These are phyloP conservation scores for Fraxinus anomala DNA, from an alignment of 257 asterid species.

Conservation along the genomic window DNA sequence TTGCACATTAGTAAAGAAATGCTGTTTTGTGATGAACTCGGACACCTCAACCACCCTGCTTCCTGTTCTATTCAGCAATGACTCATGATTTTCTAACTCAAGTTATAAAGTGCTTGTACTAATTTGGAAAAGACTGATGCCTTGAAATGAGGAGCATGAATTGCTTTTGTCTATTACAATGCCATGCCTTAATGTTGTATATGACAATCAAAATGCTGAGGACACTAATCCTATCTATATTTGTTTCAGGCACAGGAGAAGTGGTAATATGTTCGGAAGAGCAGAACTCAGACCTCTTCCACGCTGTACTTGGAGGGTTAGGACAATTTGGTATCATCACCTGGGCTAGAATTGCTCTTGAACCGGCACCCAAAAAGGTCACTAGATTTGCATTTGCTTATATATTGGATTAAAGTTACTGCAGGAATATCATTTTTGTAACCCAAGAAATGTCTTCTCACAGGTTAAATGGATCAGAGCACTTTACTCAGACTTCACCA, in stretches of 20 bases:
- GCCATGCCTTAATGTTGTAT: background rate
- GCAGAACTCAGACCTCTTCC: conserved; percentile 69
- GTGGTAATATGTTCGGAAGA: conserved; percentile 68
- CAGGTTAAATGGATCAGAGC: conserved; percentile 95
- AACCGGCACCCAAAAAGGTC: conserved; percentile 77
- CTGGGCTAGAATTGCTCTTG: conserved; percentile 70
- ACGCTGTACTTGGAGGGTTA: conserved; percentile 81
- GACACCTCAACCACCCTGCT: background rate
- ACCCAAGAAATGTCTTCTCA: conserved; percentile 10
- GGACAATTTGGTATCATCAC: conserved; percentile 94
- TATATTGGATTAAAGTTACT: background rate
- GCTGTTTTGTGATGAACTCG: background rate
- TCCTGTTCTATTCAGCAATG: background rate
- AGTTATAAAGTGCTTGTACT: background rate
- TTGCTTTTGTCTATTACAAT: background rate
- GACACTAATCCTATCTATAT: conserved; percentile 6
- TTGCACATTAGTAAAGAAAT: background rate
- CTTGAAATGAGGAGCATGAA: background rate
- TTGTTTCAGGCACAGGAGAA: conserved; percentile 70
- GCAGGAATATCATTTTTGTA: conserved; percentile 14
- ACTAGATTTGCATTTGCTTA: background rate
- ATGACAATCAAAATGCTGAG: conserved; percentile 4
- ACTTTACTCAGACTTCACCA: conserved; percentile 70
- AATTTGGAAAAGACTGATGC: background rate
- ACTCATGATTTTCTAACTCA: background rate